Evolutionary conservation across 352 stramenopile species (phyloP), one percentile per base, ranked within the genome.

Genomic region (Saprolegnia parasitica): DNA sequence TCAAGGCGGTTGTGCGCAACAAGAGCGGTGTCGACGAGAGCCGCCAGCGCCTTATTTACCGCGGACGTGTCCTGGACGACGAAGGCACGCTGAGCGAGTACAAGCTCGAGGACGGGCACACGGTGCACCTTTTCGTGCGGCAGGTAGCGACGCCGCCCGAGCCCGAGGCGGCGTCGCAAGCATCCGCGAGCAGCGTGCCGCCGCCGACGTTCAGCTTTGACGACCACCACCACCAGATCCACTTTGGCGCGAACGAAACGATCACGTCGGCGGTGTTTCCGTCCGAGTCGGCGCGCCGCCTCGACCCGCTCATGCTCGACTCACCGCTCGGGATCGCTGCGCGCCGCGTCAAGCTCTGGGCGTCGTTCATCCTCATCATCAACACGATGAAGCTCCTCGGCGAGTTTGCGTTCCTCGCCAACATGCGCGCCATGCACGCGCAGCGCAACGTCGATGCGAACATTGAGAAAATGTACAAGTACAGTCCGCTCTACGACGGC

Each of bases 311-410:
- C 58, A 92, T 95, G 84, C 81, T 93, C 11, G 86, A 95, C 74
- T 90, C 86, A 39, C 76, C 86, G 1, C 72, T 95, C 18, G 87
- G 87, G 21, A 93, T 92, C 57, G 90, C 83, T 42, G 87, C 87
- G 37, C 82, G 85, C 13, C 82, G 87, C 55, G 85, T 95, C 42
- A 95, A 95, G 70, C 81, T 95, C 40, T 95, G 87, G 87, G 92
- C 84, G 50, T 93, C 85, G 13, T 93, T 95, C 61, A 68, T 95
- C 56, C 67, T 95, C 29, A 93, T 95, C 65, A 93, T 95, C 56
- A 91, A 95, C 78, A 93, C 87, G 4, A 95, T 95, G 87, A 95
- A 95, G 66, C 83, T 93, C 32, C 92, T 95, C 81, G 84, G 85
- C 1, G 84, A 93, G 55, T 92, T 93, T 72, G 87, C 87, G 46